phyloP scores from a whole-genome alignment of 805 yeast species.

The Kuraishia floccosa region DNA sequence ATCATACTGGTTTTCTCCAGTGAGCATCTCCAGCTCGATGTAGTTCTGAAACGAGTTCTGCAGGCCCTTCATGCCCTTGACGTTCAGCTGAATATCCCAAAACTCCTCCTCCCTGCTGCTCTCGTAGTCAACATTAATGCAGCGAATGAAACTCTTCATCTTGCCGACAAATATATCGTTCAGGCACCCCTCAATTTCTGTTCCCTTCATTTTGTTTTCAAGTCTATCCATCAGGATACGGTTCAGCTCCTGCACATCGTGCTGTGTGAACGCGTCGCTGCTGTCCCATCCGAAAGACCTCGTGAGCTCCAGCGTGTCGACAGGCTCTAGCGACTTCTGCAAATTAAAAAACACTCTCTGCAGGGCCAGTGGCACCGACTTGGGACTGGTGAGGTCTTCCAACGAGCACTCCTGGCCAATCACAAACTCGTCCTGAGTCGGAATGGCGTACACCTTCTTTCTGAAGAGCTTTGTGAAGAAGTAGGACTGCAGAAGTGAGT shows the following conservation, averaged over 20 bases:
- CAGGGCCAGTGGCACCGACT: constrained; percentile 68
- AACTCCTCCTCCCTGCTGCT: constrained; percentile 87
- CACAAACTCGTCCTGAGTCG: constrained; percentile 47
- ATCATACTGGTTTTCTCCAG: constrained; percentile 92
- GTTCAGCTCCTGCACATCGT: constrained; percentile 94
- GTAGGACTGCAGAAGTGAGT: constrained; percentile 84
- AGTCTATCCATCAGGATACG: constrained; percentile 91
- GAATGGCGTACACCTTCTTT: constrained; percentile 79
- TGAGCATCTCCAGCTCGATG: constrained; percentile 76
- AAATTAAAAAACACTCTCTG: constrained; percentile 81
- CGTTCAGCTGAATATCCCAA: constrained; percentile 97
- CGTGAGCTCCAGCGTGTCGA: constrained; percentile 81
- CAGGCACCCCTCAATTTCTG: constrained; percentile 63
- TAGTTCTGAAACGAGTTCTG: constrained; percentile 75
- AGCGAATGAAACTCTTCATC: constrained; percentile 90
- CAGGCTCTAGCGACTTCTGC: constrained; percentile 61
- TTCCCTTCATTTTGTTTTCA: constrained; percentile 85
- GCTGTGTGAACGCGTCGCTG: constrained; percentile 92
- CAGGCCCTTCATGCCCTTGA: constrained; percentile 66
- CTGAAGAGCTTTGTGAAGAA: constrained; percentile 78
- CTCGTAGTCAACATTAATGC: constrained; percentile 89
- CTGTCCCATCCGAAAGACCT: constrained; percentile 96
- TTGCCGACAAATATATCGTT: constrained; percentile 88
- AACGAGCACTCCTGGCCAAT: constrained; percentile 17
- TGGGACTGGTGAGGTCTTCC: constrained; percentile 18